phyloP scores from a whole-genome alignment of 2,329 filamentous ascomycete genomes.

The Penicillium sp. region DNA sequence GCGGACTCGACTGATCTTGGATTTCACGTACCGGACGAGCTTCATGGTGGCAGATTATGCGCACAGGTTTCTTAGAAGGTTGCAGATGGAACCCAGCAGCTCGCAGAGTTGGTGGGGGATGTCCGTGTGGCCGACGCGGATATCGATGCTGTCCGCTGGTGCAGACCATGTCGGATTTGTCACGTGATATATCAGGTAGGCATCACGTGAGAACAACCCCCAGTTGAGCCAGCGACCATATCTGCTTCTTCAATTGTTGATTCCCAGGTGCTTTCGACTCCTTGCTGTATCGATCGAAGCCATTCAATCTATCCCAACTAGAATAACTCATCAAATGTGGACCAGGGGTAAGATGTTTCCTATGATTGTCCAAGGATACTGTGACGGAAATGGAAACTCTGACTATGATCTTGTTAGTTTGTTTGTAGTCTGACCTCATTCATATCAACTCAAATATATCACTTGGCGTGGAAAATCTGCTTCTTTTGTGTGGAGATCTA shows the following conservation, averaged over 20 bases:
- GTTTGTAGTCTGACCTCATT: no score
- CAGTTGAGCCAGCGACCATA: neutral
- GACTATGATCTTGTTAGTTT: no score
- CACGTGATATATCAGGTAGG: conserved; percentile 9
- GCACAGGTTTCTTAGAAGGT: neutral
- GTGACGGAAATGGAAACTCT: no score
- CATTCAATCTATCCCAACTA: no score
- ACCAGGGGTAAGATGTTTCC: no score
- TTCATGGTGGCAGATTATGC: conserved; percentile 69
- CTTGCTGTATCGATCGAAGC: no score
- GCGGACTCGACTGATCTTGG: neutral
- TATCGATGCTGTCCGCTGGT: conserved; percentile 25
- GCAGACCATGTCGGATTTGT: conserved; percentile 23
- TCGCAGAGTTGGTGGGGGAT: conserved; percentile 17
- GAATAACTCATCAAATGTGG: no score
- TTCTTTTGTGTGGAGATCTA: neutral
- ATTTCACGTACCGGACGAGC: conserved; percentile 80
- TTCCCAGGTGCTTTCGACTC: neutral
- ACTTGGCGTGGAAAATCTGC: neutral
- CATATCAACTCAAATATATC: neutral
- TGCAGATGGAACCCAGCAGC: conserved; percentile 4
- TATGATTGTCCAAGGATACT: no score
- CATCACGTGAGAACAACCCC: no score
- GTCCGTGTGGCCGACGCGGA: conserved; percentile 13
- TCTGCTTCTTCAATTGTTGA: neutral